A percentile compares a stretch with the other conserved stretches of the same genome.
These are phyloP conservation scores for Clathrospora elynae DNA, from an alignment of 2,329 filamentous ascomycete genomes.

Conservation along the genomic window DNA sequence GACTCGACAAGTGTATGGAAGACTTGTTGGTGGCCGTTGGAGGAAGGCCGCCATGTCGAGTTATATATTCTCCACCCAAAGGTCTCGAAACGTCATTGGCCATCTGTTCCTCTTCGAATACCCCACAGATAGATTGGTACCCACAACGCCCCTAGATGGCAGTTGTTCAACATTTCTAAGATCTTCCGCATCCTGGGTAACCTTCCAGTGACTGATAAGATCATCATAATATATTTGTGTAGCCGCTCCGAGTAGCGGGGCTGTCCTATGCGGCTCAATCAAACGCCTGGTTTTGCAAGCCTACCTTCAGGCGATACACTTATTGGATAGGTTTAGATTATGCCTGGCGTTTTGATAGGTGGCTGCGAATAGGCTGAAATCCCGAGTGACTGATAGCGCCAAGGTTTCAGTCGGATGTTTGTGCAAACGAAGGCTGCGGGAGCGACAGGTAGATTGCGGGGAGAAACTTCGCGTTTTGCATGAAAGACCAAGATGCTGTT, in stretches of 20 bases:
- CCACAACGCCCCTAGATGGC: slow-evolving; percentile 8
- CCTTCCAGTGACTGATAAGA: slow-evolving; percentile 13
- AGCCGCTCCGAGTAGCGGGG: slow-evolving; percentile 8
- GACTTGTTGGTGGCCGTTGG: slow-evolving; percentile 14
- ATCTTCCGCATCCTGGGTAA: slow-evolving; percentile 4
- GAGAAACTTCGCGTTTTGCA: slow-evolving; percentile 8
- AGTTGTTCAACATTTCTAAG: slow-evolving; percentile 18
- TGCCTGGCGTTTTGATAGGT: slow-evolving; percentile 14
- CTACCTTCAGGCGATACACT: slow-evolving; percentile 4
- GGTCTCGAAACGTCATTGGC: slow-evolving; percentile 12
- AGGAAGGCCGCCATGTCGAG: slow-evolving; percentile 1
- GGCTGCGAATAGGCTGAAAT: not conserved
- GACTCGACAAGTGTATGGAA: slow-evolving; percentile 16
- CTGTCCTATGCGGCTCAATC: slow-evolving; percentile 8
- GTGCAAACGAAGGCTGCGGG: slow-evolving; percentile 1
- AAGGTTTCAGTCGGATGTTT: slow-evolving; percentile 6
- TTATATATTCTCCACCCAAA: slow-evolving; percentile 17
- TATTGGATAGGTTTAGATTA: slow-evolving; percentile 14
- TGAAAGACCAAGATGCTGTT: slow-evolving; percentile 7
- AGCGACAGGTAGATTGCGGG: slow-evolving; percentile 16
- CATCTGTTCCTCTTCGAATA: slow-evolving; percentile 15
- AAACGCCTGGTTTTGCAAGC: slow-evolving; percentile 10
- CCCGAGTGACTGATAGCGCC: slow-evolving; percentile 2
- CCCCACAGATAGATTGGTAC: slow-evolving; percentile 6
- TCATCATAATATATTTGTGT: slow-evolving; percentile 11